Evolutionary conservation across 208 protist species (phyloP), one percentile per base, ranked within the genome.

Genomic region (Trypanosoma caninum): DNA sequence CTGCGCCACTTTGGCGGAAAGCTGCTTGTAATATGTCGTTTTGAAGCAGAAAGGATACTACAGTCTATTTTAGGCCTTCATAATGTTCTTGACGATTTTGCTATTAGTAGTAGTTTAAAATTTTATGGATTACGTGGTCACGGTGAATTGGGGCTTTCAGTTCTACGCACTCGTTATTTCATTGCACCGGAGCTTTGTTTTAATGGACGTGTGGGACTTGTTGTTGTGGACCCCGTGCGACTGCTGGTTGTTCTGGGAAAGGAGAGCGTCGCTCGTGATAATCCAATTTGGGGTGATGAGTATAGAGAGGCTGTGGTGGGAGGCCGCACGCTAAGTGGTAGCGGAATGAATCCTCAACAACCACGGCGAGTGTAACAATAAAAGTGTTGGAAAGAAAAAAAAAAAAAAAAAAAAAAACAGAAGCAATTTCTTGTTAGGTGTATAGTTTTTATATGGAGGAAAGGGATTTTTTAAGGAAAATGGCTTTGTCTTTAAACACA

Each of bases 141-240:
- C 20, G 28, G 18, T 35, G 55, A 8, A 31, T 33, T 23, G 11
- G 13, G 14, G 7, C 11, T n/a, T n/a, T n/a, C 44, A 16, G 14
- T 45, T 0, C 23, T 28, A 9, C 38, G 52, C 3, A 84, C 78
- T 33, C 85, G 82, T 30, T 92, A 82, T 59, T 89, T 89, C 27
- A 65, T 92, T 28, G 73, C 73, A 20, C 85, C 85, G 22, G 79
- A 92, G 65, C 63, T 92, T 42, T 87, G 80, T 46, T 59, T 54
- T 6, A 42, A 64, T 38, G 78, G 78, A 8, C 60, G 59, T 57
- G 56, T 94, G 9, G 87, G 79, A 30, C 63, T 94, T 13, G 45
- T 94, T 35, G 52, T 88, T 4, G 77, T 80, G 4, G 87, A 94
- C 42, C 68, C 75, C 13, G 66, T 94, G 18, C 83, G 87, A 16